These are phyloP conservation scores for Daedaleopsis nitida DNA, from an alignment of 768 basidiomycete genomes.

Conservation along the genomic window DNA sequence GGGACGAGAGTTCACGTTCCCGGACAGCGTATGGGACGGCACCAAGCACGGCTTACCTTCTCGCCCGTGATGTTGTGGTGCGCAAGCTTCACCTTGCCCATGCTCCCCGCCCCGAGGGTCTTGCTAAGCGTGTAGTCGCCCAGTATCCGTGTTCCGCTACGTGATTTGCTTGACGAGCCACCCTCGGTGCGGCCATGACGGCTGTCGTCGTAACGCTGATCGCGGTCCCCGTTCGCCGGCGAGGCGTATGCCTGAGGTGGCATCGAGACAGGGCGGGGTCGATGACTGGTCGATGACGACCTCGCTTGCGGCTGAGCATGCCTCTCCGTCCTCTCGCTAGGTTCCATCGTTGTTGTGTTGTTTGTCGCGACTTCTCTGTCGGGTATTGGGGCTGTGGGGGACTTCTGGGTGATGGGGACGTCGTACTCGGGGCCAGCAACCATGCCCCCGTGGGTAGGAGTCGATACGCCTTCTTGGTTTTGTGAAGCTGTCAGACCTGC, in stretches of 20 bases:
- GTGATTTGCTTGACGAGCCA: slow-evolving; percentile 26
- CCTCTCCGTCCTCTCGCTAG: slow-evolving; percentile 34
- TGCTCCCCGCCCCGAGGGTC: slow-evolving; percentile 95
- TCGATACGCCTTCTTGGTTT: slow-evolving; percentile 34
- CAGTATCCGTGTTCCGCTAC: slow-evolving; percentile 57
- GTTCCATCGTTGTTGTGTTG: slow-evolving; percentile 31
- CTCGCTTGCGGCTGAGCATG: slow-evolving; percentile 33
- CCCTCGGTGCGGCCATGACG: slow-evolving; percentile 24
- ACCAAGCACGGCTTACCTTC: slow-evolving; percentile 58
- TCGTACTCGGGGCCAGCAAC: slow-evolving; percentile 69
- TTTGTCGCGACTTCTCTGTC: slow-evolving; percentile 4
- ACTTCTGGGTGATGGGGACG: slow-evolving; percentile 50
- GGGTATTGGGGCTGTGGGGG: slow-evolving; percentile 13
- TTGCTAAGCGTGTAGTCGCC: slow-evolving; percentile 97
- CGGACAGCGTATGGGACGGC: neutral
- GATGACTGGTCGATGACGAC: slow-evolving; percentile 28
- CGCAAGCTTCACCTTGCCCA: slow-evolving; percentile 99
- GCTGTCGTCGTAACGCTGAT: slow-evolving; percentile 23
- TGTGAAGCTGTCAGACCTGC: slow-evolving; percentile 33
- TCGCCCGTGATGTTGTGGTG: slow-evolving; percentile 87
- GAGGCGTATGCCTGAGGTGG: slow-evolving; percentile 57
- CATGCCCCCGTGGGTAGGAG: slow-evolving; percentile 56
- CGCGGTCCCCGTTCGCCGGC: slow-evolving; percentile 29
- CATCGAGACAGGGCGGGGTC: slow-evolving; percentile 73
- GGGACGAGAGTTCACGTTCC: neutral